Percentiles rank a stretch among this genome's conserved stretches.
Evolutionary conservation across 176 grass and related monocot genomes (phyloP).

Genomic region (Alloteropsis semialata): DNA sequence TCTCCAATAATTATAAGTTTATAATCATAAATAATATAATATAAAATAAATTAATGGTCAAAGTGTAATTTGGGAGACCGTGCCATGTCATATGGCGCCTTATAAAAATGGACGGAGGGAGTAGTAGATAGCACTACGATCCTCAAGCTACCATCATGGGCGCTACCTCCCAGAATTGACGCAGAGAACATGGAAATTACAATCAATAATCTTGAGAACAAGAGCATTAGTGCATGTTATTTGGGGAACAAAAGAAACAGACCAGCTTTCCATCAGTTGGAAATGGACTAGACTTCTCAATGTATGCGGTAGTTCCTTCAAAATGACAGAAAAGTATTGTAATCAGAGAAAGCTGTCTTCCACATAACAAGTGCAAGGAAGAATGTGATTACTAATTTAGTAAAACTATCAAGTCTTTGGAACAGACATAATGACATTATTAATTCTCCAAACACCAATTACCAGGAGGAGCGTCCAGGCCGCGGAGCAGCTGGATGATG

Average conservation of each 20-base stretch:
- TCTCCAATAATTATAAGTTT: no score
- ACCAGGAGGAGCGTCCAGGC: constrained; percentile 79
- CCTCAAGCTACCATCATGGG: neutral
- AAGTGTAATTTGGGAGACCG: no score
- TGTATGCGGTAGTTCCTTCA: constrained; percentile 74
- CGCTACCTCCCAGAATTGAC: neutral
- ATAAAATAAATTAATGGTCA: no score
- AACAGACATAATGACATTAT: no score
- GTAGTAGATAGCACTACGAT: neutral
- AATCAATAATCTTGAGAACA: neutral
- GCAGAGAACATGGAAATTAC: neutral
- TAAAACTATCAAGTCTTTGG: neutral
- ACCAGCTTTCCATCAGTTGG: constrained; percentile 93
- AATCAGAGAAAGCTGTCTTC: neutral
- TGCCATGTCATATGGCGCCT: no score
- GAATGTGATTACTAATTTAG: neutral
- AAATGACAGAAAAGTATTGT: constrained; percentile 8
- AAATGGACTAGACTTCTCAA: constrained; percentile 91
- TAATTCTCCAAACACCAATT: neutral
- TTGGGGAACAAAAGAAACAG: neutral
- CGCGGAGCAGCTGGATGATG: constrained; percentile 73
- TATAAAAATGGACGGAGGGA: no score
- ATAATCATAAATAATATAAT: no score
- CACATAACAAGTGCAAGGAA: neutral
- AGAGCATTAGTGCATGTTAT: neutral